Evolutionary conservation across 2,329 filamentous ascomycete genomes (phyloP).

Genomic region (Aspergillus sp.): DNA sequence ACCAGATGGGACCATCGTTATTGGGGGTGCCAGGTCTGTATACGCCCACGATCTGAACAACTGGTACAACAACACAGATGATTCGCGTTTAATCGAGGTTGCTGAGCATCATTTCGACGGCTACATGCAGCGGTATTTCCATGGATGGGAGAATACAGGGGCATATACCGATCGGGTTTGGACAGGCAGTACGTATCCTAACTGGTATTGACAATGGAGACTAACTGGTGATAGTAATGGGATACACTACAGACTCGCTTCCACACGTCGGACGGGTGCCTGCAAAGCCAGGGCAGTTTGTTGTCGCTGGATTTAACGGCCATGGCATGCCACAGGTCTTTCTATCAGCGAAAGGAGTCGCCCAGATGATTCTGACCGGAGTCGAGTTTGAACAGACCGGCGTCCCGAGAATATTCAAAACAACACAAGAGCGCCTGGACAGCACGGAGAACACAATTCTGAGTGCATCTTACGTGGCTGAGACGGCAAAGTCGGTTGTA

Average conservation of each 20-base stretch:
- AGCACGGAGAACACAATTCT: slow-evolving; percentile 1
- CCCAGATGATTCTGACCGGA: background rate
- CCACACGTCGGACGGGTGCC: slow-evolving; percentile 55
- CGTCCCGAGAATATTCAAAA: slow-evolving; percentile 1
- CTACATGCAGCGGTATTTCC: slow-evolving; percentile 37
- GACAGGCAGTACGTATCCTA: slow-evolving; percentile 30
- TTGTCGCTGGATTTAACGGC: slow-evolving; percentile 63
- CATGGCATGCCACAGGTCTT: slow-evolving; percentile 59
- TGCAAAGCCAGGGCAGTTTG: slow-evolving; percentile 51
- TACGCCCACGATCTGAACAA: slow-evolving; percentile 22
- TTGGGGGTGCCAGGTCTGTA: slow-evolving; percentile 59
- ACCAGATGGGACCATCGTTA: slow-evolving; percentile 55
- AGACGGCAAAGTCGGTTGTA: background rate
- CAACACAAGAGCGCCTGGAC: background rate
- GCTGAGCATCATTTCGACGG: slow-evolving; percentile 38
- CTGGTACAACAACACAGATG: slow-evolving; percentile 50
- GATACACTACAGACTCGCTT: slow-evolving; percentile 50
- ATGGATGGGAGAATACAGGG: slow-evolving; percentile 36
- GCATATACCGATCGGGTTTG: slow-evolving; percentile 31
- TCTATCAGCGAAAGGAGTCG: slow-evolving; percentile 4
- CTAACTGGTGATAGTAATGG: slow-evolving; percentile 43
- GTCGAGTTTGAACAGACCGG: slow-evolving; percentile 1
- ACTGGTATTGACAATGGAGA: background rate
- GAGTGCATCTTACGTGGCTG: background rate
- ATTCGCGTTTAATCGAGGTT: slow-evolving; percentile 51